Conservation (phyloP, 2,329 filamentous ascomycete genomes). For the Trichoderma hamatum region DNA sequence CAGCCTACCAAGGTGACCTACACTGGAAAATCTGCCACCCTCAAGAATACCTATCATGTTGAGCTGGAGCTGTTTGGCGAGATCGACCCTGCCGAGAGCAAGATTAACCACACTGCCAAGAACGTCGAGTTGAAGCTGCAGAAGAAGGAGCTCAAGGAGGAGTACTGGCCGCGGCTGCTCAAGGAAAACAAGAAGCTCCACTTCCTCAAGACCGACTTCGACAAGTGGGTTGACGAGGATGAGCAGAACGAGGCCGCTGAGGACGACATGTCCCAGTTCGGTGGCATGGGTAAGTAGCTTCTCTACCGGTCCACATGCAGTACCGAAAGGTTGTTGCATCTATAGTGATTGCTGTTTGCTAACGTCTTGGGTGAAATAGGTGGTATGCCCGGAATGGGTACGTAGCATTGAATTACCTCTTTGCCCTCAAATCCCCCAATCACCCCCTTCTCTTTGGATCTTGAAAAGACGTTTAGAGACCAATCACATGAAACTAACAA, state of each 20-base stretch:
- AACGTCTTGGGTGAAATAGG: conserved; percentile 39
- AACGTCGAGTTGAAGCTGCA: conserved; percentile 88
- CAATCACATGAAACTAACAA: conserved; percentile 2
- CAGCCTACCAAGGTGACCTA: conserved; percentile 78
- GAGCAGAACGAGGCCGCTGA: conserved; percentile 91
- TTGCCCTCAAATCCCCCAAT: neutral
- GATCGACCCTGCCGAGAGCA: conserved; percentile 83
- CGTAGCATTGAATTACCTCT: conserved; percentile 34
- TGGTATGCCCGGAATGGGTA: conserved; percentile 60
- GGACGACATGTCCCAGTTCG: conserved; percentile 73
- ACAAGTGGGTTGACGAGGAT: conserved; percentile 99
- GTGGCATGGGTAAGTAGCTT: conserved; percentile 62
- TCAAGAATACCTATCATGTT: conserved; percentile 85
- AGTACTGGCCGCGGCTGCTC: conserved; percentile 93
- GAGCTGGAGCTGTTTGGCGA: conserved; percentile 87
- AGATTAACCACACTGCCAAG: conserved; percentile 84
- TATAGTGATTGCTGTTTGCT: neutral
- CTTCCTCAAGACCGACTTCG: conserved; percentile 98
- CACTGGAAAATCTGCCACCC: conserved; percentile 77
- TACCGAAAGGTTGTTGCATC: neutral
- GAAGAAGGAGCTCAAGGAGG: conserved; percentile 95
- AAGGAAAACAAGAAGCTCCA: conserved; percentile 89
- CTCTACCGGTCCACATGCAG: neutral
- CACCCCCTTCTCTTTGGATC: neutral
- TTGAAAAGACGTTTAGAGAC: neutral